These are phyloP conservation scores for Alternaria consortialis DNA, from an alignment of 2,329 filamentous ascomycete species.

Conservation along the genomic window DNA sequence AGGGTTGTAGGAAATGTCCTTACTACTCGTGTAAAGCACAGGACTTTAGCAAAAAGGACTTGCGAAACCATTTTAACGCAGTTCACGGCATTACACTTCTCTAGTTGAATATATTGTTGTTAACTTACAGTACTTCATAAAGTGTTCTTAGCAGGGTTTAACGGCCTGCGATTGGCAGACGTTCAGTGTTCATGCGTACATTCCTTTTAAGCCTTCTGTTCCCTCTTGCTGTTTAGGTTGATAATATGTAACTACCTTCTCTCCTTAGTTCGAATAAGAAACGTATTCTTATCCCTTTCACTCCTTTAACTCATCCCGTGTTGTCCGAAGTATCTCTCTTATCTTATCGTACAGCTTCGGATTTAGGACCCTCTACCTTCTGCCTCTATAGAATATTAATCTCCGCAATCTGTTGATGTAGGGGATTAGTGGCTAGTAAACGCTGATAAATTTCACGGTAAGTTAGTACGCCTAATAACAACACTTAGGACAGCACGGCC, in stretches of 20 bases:
- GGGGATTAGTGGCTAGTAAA: background rate
- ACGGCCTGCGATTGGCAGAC: no score
- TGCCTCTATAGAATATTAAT: no score
- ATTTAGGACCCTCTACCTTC: constrained; percentile 5
- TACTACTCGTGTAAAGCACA: no score
- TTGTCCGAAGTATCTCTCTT: constrained; percentile 7
- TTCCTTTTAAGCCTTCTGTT: no score
- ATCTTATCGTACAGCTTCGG: constrained; percentile 11
- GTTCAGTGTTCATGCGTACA: no score
- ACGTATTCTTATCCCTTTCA: constrained; percentile 14
- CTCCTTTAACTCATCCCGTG: constrained; percentile 7
- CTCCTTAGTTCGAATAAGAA: constrained; percentile 19
- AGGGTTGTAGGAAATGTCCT: no score
- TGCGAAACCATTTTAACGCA: no score
- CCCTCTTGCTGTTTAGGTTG: constrained; percentile 18
- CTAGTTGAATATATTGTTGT: no score
- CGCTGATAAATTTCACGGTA: constrained; percentile 6
- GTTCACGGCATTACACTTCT: no score
- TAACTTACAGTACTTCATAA: background rate
- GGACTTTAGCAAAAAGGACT: no score
- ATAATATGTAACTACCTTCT: constrained; percentile 19
- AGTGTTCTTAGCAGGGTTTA: no score
- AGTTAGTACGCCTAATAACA: background rate
- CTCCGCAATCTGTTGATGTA: no score
- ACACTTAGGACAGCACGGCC: constrained; percentile 5